Evolutionary conservation across 441 rosid species (phyloP).

Genomic region (Biscutella auriculata): DNA sequence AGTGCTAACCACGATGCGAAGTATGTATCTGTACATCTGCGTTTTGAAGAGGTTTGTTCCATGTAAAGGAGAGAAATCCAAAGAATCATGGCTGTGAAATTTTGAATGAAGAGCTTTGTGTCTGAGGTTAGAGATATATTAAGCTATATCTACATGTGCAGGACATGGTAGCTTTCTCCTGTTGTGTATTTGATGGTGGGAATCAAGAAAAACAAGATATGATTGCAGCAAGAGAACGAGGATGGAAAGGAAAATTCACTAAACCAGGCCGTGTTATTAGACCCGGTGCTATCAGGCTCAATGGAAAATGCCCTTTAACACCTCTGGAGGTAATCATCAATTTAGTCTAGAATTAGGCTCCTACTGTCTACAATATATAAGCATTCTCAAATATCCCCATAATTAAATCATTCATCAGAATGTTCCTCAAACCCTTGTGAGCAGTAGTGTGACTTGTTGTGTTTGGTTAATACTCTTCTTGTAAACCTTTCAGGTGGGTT

Average conservation of each 20-base stretch:
- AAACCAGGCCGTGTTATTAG: conserved; percentile 96
- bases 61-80: conserved; percentile 9
- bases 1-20: conserved; percentile 68
- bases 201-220: conserved; percentile 74
- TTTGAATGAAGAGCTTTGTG: conserved; percentile 3
- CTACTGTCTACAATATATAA: not conserved
- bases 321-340: conserved; percentile 74
- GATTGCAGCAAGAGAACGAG: conserved; percentile 92
- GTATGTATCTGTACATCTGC: conserved; percentile 93
- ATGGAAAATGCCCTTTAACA: conserved; percentile 96
- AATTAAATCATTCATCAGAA: not conserved
- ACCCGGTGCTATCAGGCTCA: conserved; percentile 93
- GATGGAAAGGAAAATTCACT: conserved; percentile 98
- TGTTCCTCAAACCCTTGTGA: conserved; percentile 8
- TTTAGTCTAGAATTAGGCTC: too few relatives aligned
- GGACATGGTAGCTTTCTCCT: conserved; percentile 99
- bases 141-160: conserved; percentile 21
- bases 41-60: conserved; percentile 89
- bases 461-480: conserved; percentile 6
- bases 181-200: conserved; percentile 97
- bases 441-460: not conserved
- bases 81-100: conserved; percentile 1
- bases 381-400: conserved; percentile 6
- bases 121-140: not conserved
- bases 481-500: conserved; percentile 54